These are phyloP conservation scores for Magnusiomyces paraingens DNA, from an alignment of 1,139 yeast species.

Conservation along the genomic window DNA sequence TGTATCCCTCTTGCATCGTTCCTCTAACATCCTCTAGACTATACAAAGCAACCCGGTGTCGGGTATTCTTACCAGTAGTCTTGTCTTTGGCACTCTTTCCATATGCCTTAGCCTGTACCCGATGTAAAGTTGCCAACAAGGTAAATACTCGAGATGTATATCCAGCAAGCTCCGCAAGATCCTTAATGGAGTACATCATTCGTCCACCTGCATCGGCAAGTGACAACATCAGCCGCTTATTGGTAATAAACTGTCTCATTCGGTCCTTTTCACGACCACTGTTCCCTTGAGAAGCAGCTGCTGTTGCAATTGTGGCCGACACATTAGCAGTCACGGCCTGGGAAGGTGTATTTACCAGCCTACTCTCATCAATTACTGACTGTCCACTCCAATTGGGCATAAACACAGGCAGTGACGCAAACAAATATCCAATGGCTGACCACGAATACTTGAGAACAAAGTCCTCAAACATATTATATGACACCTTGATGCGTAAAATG, in stretches of 20 bases:
- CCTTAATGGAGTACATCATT: slow-evolving; percentile 90
- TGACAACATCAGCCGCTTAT: slow-evolving; percentile 82
- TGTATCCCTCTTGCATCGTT: slow-evolving; percentile 70
- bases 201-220: slow-evolving; percentile 97
- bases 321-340: slow-evolving; percentile 19
- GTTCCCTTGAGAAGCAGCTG: not conserved
- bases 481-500: slow-evolving; percentile 42
- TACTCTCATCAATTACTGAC: slow-evolving; percentile 21
- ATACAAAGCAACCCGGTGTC: slow-evolving; percentile 19
- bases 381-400: slow-evolving; percentile 38
- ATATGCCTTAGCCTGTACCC: slow-evolving; percentile 58
- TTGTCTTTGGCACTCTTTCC: slow-evolving; percentile 10
- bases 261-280: slow-evolving; percentile 27
- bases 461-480: slow-evolving; percentile 74
- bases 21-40: slow-evolving; percentile 57
- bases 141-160: slow-evolving; percentile 82
- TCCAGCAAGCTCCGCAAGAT: slow-evolving; percentile 85
- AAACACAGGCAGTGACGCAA: slow-evolving; percentile 81
- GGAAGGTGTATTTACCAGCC: slow-evolving; percentile 16
- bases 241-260: slow-evolving; percentile 85
- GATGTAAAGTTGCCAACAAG: slow-evolving; percentile 67
- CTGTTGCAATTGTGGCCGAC: not conserved
- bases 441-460: slow-evolving; percentile 85
- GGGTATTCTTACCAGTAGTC: slow-evolving; percentile 6
- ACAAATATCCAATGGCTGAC: slow-evolving; percentile 90